These are phyloP conservation scores for Clarireedia monteithiana DNA, from an alignment of 2,329 filamentous ascomycete species.

Conservation along the genomic window DNA sequence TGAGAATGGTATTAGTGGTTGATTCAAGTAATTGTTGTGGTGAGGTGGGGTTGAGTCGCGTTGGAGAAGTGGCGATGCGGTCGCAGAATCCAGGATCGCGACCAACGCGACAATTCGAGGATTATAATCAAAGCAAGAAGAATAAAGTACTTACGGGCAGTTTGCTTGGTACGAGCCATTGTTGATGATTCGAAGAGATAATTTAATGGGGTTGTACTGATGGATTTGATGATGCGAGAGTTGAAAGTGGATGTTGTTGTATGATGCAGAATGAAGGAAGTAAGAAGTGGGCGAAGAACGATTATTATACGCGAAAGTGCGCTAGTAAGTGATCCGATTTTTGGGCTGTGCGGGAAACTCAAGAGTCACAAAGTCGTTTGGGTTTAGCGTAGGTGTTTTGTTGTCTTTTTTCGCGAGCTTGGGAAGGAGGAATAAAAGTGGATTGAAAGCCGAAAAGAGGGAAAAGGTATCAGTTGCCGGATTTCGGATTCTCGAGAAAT, in stretches of 20 bases:
- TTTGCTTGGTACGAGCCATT: constrained; percentile 35
- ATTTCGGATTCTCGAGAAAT: no score
- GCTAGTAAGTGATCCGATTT: constrained; percentile 21
- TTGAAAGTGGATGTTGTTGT: constrained; percentile 8
- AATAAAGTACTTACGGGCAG: constrained; percentile 12
- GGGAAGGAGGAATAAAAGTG: no score
- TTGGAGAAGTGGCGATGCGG: constrained; percentile 9
- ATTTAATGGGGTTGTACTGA: constrained; percentile 12
- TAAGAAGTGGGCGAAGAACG: constrained; percentile 25
- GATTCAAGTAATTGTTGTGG: constrained; percentile 10
- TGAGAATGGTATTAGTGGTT: constrained; percentile 22
- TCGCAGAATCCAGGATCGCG: constrained; percentile 20
- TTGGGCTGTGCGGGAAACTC: constrained; percentile 6
- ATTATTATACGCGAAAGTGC: constrained; percentile 28
- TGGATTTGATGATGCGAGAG: constrained; percentile 5
- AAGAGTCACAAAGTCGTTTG: neutral
- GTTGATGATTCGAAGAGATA: constrained; percentile 14
- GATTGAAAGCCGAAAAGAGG: no score
- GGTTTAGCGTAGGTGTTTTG: neutral
- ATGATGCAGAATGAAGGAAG: constrained; percentile 23
- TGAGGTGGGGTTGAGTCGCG: constrained; percentile 10
- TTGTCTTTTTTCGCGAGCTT: no score
- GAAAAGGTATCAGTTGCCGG: no score
- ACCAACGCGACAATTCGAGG: constrained; percentile 13
- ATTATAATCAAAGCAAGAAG: neutral